Evolutionary conservation across 805 yeast genomes (phyloP).

Genomic region (Yamadazyma ubonensis): DNA sequence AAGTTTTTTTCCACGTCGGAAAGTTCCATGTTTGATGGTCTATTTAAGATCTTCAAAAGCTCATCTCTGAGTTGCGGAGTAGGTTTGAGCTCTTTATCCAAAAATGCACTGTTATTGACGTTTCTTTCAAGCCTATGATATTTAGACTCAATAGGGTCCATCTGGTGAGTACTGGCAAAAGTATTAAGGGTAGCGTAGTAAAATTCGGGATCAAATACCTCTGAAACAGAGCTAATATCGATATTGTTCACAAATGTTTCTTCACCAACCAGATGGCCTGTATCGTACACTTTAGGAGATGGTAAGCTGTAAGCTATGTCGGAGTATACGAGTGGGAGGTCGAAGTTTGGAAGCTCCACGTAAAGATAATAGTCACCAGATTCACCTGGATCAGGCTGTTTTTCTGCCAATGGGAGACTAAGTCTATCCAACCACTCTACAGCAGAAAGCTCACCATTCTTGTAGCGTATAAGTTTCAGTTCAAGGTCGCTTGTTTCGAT

Average conservation of each 20-base stretch:
- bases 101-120: conserved; percentile 68
- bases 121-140: conserved; percentile 78
- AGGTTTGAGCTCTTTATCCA: conserved; percentile 87
- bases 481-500: conserved; percentile 41
- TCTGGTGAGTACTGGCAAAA: conserved; percentile 4
- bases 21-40: conserved; percentile 81
- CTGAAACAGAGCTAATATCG: conserved; percentile 30
- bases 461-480: conserved; percentile 56
- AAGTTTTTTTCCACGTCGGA: conserved; percentile 81
- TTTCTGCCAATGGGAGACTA: conserved; percentile 14
- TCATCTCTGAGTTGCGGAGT: conserved; percentile 79
- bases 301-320: conserved; percentile 21
- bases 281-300: too few relatives aligned
- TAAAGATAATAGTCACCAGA: conserved; percentile 34
- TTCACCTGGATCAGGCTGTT: conserved; percentile 1
- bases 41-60: conserved; percentile 62
- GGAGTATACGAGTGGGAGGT: conserved; percentile 42
- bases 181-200: conserved; percentile 13
- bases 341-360: conserved; percentile 44
- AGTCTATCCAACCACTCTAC: conserved; percentile 75
- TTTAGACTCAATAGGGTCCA: conserved; percentile 85
- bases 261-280: too few relatives aligned
- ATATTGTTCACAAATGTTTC: conserved; percentile 34
- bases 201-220: conserved; percentile 48
- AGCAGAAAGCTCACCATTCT: conserved; percentile 60